phyloP scores from a whole-genome alignment of 495 filamentous ascomycete species.

The Parachaetomium inaequale region DNA sequence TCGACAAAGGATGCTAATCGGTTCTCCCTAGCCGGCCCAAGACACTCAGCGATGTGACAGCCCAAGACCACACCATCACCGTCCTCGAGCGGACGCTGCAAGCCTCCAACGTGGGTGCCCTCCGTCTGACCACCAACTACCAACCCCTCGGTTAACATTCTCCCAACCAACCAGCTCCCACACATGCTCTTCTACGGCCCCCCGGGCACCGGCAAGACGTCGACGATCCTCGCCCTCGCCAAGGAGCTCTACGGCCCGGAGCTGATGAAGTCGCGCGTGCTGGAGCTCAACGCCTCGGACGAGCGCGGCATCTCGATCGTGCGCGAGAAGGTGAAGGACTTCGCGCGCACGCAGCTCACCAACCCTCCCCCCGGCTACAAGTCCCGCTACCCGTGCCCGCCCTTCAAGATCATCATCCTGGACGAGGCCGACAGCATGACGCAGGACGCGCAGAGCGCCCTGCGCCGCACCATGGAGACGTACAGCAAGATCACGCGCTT shows the following conservation, averaged over 20 bases:
- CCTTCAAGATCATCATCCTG: slow-evolving; percentile 97
- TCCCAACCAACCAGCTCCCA: slow-evolving; percentile 60
- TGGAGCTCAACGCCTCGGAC: slow-evolving; percentile 98
- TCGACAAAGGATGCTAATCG: slow-evolving; percentile 20
- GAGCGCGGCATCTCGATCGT: slow-evolving; percentile 97
- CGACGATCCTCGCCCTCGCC: slow-evolving; percentile 88
- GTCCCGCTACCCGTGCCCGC: slow-evolving; percentile 83
- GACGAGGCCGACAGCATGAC: slow-evolving; percentile 99
- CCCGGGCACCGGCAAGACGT: slow-evolving; percentile 97
- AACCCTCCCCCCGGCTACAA: slow-evolving; percentile 67
- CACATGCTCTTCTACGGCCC: slow-evolving; percentile 99
- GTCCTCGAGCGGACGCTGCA: slow-evolving; percentile 89
- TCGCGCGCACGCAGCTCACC: slow-evolving; percentile 89
- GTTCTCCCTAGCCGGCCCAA: slow-evolving; percentile 72
- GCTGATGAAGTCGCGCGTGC: slow-evolving; percentile 86
- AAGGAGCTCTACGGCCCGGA: slow-evolving; percentile 97
- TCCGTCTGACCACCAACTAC: neutral
- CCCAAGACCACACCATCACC: slow-evolving; percentile 94
- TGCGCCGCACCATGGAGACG: slow-evolving; percentile 95
- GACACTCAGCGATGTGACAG: slow-evolving; percentile 88
- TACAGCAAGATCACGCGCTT: slow-evolving; percentile 96
- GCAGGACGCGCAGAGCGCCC: slow-evolving; percentile 90
- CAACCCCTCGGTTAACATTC: neutral
- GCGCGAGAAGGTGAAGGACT: slow-evolving; percentile 97
- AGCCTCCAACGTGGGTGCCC: slow-evolving; percentile 72